Evolutionary conservation across 345 rosid species (phyloP), one percentile per base, ranked within the genome.

Genomic region (Dovyalis caffra): DNA sequence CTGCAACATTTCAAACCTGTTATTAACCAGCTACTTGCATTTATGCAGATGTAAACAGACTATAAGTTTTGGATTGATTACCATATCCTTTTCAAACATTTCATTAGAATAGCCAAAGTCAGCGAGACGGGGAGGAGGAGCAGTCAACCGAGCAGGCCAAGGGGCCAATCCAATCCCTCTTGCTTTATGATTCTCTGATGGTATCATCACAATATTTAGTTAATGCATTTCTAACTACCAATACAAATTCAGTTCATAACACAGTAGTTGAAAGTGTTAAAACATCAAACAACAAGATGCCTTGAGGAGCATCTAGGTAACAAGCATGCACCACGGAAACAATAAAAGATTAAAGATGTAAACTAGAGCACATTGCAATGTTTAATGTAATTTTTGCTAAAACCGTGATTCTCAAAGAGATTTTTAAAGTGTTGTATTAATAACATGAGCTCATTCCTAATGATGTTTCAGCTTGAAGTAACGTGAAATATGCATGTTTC

Each of bases 161-260:
- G 99, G 97, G 72, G 97, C 93, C 87, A 95, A 88, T 35, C 91
- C 97, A 83, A 97, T 92, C 64, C 97, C 99, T 80, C 86, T 85
- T 26, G 82, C 88, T 79, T 73, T 83, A 75, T 51, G 57, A 51
- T 51, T 51, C 10, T 51, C 57, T 51, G 57, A n/a, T 43, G 49
- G 49, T 16, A 43, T 20, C 57, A 51, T 21, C 57, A 51, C 9
- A 18, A 51, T 21, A 21, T 51, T 51, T 51, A 51, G 57, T 51
- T 51, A 51, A 23, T 21, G 57, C 57, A 51, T 51, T 51, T 49
- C 23, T 49, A 49, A 49, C 57, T 1, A n/a, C 57, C n/a, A 8
- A 6, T 51, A 21, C 57, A 51, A 51, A 20, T 21, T 51, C 57
- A 51, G 57, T 51, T 21, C 6, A 51, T 21, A 51, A 6, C 57